These are phyloP conservation scores for Pleurotus salmoneostramineus DNA, from an alignment of 768 basidiomycete species.

Conservation along the genomic window DNA sequence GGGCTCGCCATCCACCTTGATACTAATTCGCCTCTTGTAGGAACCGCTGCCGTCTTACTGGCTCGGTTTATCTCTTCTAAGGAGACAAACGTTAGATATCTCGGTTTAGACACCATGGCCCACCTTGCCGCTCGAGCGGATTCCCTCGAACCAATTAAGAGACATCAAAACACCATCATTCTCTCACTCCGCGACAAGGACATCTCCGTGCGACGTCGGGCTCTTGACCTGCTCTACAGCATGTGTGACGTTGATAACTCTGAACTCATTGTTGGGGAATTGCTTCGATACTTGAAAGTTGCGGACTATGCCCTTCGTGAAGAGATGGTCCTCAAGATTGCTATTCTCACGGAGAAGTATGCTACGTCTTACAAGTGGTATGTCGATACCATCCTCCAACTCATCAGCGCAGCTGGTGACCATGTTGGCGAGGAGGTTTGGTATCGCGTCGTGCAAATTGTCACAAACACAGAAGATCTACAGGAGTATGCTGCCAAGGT, in stretches of 20 bases:
- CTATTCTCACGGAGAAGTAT: constrained; percentile 98
- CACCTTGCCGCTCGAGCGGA: constrained; percentile 94
- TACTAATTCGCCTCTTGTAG: constrained; percentile 83
- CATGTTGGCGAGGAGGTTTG: constrained; percentile 99
- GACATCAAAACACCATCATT: constrained; percentile 94
- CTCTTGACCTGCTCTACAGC: constrained; percentile 93
- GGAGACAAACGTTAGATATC: constrained; percentile 97
- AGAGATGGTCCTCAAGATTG: constrained; percentile 99
- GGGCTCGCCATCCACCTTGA: constrained; percentile 94
- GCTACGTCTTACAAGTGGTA: constrained; percentile 99
- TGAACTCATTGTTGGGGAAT: constrained; percentile 92
- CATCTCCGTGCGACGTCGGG: constrained; percentile 91
- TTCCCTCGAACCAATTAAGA: constrained; percentile 88
- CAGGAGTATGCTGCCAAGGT: constrained; percentile 95
- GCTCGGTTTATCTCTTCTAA: constrained; percentile 97
- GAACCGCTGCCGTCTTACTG: constrained; percentile 83
- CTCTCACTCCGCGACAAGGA: constrained; percentile 94
- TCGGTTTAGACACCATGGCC: constrained; percentile 97
- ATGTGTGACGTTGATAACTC: constrained; percentile 99
- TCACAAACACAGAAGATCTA: constrained; percentile 96
- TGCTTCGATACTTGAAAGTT: constrained; percentile 89
- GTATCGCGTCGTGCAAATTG: constrained; percentile 98
- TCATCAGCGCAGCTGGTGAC: constrained; percentile 96
- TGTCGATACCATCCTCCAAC: constrained; percentile 93
- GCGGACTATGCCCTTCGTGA: constrained; percentile 96